Conservation (phyloP, 1,284 basidiomycete species). For the Butyriboletus appendiculatus region DNA sequence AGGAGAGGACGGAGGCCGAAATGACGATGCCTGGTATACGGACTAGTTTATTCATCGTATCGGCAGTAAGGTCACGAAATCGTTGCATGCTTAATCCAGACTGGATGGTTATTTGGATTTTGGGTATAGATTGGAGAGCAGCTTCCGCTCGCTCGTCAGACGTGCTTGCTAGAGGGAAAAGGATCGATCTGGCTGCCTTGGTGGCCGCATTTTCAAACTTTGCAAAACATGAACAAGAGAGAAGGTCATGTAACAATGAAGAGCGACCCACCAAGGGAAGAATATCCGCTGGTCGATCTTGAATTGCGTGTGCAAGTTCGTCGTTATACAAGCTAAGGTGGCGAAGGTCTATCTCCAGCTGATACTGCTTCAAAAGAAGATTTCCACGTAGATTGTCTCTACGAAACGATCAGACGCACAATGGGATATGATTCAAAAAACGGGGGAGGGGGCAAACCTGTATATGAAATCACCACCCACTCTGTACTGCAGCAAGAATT, state of each 20-base stretch:
- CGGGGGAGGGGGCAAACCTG: conserved; percentile 45
- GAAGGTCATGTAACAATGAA: background rate
- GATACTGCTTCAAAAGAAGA: conserved; percentile 86
- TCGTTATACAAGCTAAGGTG: conserved; percentile 93
- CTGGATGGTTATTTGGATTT: conserved; percentile 87
- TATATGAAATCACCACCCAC: conserved; percentile 90
- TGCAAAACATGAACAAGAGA: conserved; percentile 2
- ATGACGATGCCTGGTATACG: conserved; percentile 98
- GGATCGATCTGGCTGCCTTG: conserved; percentile 76
- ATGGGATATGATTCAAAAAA: background rate
- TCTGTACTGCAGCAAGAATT: conserved; percentile 87
- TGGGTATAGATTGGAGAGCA: conserved; percentile 70
- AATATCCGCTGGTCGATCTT: conserved; percentile 88
- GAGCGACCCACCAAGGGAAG: conserved; percentile 72
- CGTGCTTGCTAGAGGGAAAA: conserved; percentile 67
- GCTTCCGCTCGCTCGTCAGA: conserved; percentile 55
- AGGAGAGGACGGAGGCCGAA: conserved; percentile 92
- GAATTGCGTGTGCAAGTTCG: conserved; percentile 88
- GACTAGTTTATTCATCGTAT: conserved; percentile 95
- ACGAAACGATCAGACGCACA: conserved; percentile 12
- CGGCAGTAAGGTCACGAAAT: conserved; percentile 91
- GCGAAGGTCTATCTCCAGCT: conserved; percentile 90
- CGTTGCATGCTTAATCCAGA: conserved; percentile 91
- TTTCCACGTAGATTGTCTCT: conserved; percentile 93
- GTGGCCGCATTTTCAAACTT: conserved; percentile 91